phyloP scores from a whole-genome alignment of 148 eudicot species.

The Rheum nobile region DNA sequence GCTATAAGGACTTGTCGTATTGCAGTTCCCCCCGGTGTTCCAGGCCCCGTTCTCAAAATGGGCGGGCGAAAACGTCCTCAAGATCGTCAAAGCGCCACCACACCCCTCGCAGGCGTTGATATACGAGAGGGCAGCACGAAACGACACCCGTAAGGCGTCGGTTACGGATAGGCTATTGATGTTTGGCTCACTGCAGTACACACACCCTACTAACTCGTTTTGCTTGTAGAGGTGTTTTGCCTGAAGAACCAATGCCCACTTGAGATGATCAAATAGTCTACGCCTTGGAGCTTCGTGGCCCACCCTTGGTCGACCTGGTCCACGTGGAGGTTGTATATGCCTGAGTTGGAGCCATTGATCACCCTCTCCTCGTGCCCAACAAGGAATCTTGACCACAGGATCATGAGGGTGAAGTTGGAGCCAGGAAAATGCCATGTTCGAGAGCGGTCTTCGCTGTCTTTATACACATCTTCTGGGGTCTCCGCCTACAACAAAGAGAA shows the following conservation, averaged over 20 bases:
- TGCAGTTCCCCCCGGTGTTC: slow-evolving; percentile 57
- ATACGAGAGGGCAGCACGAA: slow-evolving; percentile 32
- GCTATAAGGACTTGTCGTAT: slow-evolving; percentile 36
- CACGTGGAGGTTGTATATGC: slow-evolving; percentile 38
- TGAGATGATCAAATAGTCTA: slow-evolving; percentile 51
- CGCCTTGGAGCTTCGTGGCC: slow-evolving; percentile 28
- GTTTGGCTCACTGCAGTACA: slow-evolving; percentile 47
- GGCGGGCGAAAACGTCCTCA: slow-evolving; percentile 71
- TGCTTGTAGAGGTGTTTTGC: slow-evolving; percentile 30
- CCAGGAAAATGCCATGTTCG: slow-evolving; percentile 53
- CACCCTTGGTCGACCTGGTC: slow-evolving; percentile 41
- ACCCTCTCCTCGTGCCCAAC: slow-evolving; percentile 30
- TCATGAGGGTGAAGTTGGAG: slow-evolving; percentile 53
- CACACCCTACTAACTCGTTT: slow-evolving; percentile 38
- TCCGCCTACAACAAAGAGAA: slow-evolving; percentile 33
- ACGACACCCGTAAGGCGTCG: slow-evolving; percentile 30
- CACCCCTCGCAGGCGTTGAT: slow-evolving; percentile 34
- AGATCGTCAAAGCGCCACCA: slow-evolving; percentile 20
- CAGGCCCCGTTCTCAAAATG: slow-evolving; percentile 69
- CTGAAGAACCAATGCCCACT: slow-evolving; percentile 66
- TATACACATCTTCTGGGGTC: slow-evolving; percentile 28
- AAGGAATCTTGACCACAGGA: slow-evolving; percentile 48
- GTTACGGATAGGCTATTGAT: slow-evolving; percentile 24
- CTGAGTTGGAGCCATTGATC: slow-evolving; percentile 36
- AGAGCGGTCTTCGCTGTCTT: slow-evolving; percentile 44